A percentile compares a stretch with the other conserved stretches of the same genome.
Evolutionary conservation across 1,284 basidiomycete genomes (phyloP).

Genomic region (Ceratobasidium sp.): DNA sequence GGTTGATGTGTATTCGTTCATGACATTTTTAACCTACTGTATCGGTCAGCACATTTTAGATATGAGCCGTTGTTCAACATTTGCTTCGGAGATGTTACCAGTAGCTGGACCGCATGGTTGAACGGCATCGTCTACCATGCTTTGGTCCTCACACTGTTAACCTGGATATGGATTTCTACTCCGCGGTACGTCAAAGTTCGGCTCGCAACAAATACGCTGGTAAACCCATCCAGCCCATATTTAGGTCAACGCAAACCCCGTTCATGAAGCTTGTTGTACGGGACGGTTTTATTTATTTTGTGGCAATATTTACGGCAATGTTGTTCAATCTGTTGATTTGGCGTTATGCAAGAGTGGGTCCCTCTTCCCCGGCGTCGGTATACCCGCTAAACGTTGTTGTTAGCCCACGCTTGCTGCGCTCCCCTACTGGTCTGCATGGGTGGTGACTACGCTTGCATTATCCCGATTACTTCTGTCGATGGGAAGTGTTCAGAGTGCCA

Average conservation of each 20-base stretch:
- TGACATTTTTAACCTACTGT: not conserved
- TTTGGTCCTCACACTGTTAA: conserved; percentile 1
- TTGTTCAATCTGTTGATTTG: conserved; percentile 30
- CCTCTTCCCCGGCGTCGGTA: no score
- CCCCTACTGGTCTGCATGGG: conserved; percentile 19
- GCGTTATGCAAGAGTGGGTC: conserved; percentile 27
- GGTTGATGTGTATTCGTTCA: not conserved
- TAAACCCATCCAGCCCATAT: not conserved
- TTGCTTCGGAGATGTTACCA: not conserved
- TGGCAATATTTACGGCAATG: conserved; percentile 20
- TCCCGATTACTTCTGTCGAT: conserved; percentile 27
- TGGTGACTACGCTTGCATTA: not conserved
- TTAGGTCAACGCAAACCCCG: conserved; percentile 23
- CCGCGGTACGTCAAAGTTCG: conserved; percentile 2
- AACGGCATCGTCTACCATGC: conserved; percentile 28
- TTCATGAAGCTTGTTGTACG: conserved; percentile 26
- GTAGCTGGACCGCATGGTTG: conserved; percentile 20
- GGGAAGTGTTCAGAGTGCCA: conserved; percentile 13
- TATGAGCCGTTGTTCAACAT: conserved; percentile 29
- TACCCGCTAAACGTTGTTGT: not conserved
- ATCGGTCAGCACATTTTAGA: not conserved
- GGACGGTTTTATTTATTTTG: conserved; percentile 33
- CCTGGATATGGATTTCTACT: conserved; percentile 26
- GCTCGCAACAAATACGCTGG: no score
- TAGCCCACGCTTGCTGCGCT: conserved; percentile 14